Conservation (phyloP, 495 filamentous ascomycete genomes). For the Xylaria grammica region DNA sequence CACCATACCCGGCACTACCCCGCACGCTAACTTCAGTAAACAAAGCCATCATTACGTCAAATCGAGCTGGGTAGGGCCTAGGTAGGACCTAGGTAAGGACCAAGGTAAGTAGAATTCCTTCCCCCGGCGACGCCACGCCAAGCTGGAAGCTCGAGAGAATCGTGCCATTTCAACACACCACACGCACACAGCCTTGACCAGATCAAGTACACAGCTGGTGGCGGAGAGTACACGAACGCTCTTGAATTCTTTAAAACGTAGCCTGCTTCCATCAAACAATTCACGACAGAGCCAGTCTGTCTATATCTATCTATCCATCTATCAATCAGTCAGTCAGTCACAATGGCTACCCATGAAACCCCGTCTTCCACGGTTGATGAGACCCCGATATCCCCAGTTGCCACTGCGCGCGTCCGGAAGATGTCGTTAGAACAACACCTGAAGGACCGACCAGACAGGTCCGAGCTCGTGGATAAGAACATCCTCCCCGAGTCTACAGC, state of each 20-base stretch:
- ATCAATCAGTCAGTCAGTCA: conserved; percentile 18
- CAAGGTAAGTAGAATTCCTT: no score
- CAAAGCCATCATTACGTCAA: conserved; percentile 21
- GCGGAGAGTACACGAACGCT: background rate
- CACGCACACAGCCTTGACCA: no score
- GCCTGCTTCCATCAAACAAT: background rate
- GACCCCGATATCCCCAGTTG: conserved; percentile 69
- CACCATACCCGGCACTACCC: conserved; percentile 13
- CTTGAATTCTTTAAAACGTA: background rate
- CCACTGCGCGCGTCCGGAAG: conserved; percentile 64
- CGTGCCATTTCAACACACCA: background rate
- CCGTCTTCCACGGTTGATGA: conserved; percentile 51
- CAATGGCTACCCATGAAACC: conserved; percentile 48
- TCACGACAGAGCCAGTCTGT: background rate
- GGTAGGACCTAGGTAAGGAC: no score
- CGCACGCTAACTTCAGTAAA: conserved; percentile 10
- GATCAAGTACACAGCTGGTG: background rate
- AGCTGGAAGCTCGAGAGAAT: background rate
- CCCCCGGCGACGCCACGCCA: background rate
- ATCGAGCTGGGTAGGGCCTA: no score
- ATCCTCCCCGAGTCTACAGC: conserved; percentile 80
- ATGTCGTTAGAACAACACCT: conserved; percentile 90
- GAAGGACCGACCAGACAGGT: conserved; percentile 74
- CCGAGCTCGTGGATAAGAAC: conserved; percentile 87
- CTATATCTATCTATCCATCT: background rate